Evolutionary conservation across 1,139 yeast species (phyloP), one percentile per base, ranked within the genome.

Genomic region (Torulaspora pretoriensis): DNA sequence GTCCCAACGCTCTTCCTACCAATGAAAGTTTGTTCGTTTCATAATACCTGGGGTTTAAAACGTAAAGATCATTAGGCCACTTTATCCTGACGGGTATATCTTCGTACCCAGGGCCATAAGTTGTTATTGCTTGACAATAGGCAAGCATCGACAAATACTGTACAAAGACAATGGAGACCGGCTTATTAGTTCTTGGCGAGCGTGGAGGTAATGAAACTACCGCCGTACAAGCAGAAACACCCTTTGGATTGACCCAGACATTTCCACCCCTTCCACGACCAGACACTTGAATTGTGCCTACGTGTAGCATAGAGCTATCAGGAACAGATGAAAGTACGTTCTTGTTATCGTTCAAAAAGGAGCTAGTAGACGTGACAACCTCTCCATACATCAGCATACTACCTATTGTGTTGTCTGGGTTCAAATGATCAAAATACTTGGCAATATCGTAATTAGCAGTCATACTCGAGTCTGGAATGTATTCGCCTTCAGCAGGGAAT

Each of bases 191-290:
- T 19, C 28, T 45, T 30, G 65, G 63, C 5, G 59, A 63, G 1
- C 58, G 53, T 9, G 68, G 47, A 0, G 90, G 86, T 14, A 87
- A 67, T 43, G 80, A 75, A 51, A 88, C 65, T 5, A 88, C 75
- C 1, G 81, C 75, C 0, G 97, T 87, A 26, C 81, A 78, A 0
- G 97, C 96, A 64, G 89, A 68, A 0, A 89, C 95, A 6, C 99
- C 99, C 29, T 77, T 75, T 1, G 98, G 98, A 54, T 88, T 90
- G 22, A 94, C 82, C 98, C 98, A 94, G 1, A 82, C 82, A 56
- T 94, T 94, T 2, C 94, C 95, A 5, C 97, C 95, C 48, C 99
- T 77, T 1, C 99, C 99, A 42, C 94, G 73, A 1, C 98, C 99
- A 0, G 89, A 77, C 1, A 87, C 81, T 63, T 94, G 99, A 2